Percentiles rank a stretch among this genome's conserved stretches.
Conservation (phyloP, 768 basidiomycete species). For the Daedaleopsis sinensis region DNA sequence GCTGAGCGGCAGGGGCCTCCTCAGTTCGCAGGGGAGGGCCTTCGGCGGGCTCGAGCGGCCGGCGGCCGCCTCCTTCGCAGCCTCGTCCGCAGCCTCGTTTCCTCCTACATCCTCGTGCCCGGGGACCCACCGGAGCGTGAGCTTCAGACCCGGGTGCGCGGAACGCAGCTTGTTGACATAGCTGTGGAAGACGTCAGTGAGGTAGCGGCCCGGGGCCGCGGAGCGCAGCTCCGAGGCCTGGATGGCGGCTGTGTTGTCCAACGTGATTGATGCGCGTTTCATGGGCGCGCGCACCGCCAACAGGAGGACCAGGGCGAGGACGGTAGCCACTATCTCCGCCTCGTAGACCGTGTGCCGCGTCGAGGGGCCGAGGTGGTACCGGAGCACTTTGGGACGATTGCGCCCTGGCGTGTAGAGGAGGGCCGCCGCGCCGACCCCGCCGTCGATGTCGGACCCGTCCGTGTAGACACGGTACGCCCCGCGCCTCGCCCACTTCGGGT, state of each 20-base stretch:
- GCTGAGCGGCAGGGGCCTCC: no score
- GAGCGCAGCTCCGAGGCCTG: not conserved
- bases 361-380: conserved; percentile 24
- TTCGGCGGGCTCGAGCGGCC: not conserved
- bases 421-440: conserved; percentile 6
- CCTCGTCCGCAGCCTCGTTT: not conserved
- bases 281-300: not conserved
- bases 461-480: conserved; percentile 22
- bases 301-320: conserved; percentile 22
- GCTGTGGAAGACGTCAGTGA: conserved; percentile 4
- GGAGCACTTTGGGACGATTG: not conserved
- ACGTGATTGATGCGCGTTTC: not conserved
- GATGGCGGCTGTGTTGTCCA: not conserved
- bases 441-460: conserved; percentile 31
- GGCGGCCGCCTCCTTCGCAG: conserved; percentile 25
- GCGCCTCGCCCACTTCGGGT: not conserved
- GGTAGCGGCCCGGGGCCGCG: conserved; percentile 1
- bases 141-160: conserved; percentile 10
- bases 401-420: not conserved
- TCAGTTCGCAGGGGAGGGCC: no score
- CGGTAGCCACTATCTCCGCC: conserved; percentile 27
- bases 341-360: conserved; percentile 33
- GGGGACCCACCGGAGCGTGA: not conserved
- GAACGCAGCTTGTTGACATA: not conserved
- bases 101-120: conserved; percentile 15